A percentile compares a stretch with the other conserved stretches of the same genome.
Conservation (phyloP, 75 land plant genomes). For the Larix kaempferi region DNA sequence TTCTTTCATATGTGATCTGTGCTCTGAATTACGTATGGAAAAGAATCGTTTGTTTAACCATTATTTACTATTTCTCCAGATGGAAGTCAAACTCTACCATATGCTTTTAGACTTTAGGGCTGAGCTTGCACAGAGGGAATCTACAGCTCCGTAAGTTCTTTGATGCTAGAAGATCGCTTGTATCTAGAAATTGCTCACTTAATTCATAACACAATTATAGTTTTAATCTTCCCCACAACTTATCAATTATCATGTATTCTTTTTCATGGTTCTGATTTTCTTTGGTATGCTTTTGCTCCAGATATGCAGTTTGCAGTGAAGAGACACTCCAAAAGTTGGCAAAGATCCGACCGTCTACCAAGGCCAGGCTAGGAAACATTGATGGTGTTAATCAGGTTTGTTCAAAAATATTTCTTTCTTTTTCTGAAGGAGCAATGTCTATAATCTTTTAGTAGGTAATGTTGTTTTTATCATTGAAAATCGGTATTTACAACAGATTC, state of each 20-base stretch:
- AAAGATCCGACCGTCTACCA: conserved; percentile 69
- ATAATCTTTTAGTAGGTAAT: background rate
- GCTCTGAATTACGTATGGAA: background rate
- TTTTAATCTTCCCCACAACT: background rate
- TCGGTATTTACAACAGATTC: too few relatives aligned
- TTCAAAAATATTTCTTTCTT: background rate
- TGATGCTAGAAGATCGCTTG: conserved; percentile 3
- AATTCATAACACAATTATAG: background rate
- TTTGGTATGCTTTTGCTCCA: conserved; percentile 12
- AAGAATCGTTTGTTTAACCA: background rate
- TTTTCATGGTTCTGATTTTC: background rate
- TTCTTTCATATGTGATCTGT: background rate
- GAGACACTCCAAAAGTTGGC: conserved; percentile 67
- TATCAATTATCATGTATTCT: background rate
- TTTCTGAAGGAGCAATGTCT: background rate
- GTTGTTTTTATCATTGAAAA: too few relatives aligned
- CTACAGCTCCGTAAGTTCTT: conserved; percentile 78
- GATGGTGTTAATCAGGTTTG: conserved; percentile 94
- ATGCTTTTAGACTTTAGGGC: conserved; percentile 54
- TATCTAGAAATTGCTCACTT: background rate
- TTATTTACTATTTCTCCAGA: conserved; percentile 26
- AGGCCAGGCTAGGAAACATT: conserved; percentile 69
- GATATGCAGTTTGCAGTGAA: conserved; percentile 87
- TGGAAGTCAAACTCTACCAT: conserved; percentile 53
- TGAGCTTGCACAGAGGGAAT: conserved; percentile 50